A percentile compares a stretch with the other conserved stretches of the same genome.
Conservation (phyloP, 495 filamentous ascomycete genomes). For the Talaromyces liani region DNA sequence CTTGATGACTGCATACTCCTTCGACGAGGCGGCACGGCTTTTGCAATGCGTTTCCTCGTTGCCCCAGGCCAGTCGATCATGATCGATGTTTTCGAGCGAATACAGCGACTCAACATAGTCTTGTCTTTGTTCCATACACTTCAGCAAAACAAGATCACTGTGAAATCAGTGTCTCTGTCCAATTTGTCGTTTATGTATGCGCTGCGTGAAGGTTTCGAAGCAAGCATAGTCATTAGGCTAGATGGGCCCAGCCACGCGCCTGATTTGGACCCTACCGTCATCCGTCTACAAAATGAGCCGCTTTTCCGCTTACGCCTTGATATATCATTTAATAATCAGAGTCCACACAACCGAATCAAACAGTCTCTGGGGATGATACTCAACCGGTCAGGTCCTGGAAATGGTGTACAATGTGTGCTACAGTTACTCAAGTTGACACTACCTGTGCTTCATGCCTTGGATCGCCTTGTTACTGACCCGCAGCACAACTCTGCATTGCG, state of each 20-base stretch:
- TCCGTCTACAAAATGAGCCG: conserved; percentile 18
- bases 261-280: conserved; percentile 17
- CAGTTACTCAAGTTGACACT: conserved; percentile 53
- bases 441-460: conserved; percentile 60
- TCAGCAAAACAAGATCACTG: conserved; percentile 25
- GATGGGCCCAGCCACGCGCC: conserved; percentile 12
- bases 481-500: conserved; percentile 17
- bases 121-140: conserved; percentile 34
- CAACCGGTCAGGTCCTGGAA: conserved; percentile 41
- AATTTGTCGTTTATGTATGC: conserved; percentile 32
- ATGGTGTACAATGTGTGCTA: conserved; percentile 48
- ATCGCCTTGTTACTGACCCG: conserved; percentile 25
- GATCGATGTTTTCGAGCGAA: conserved; percentile 25
- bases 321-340: conserved; percentile 49
- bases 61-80: conserved; percentile 30
- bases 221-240: conserved; percentile 24
- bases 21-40: conserved; percentile 25
- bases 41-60: conserved; percentile 34
- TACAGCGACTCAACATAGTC: conserved; percentile 36
- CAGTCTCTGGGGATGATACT: conserved; percentile 55
- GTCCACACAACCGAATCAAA: conserved; percentile 69
- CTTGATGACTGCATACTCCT: conserved; percentile 26
- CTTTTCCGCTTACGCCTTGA: conserved; percentile 25
- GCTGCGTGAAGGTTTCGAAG: conserved; percentile 19
- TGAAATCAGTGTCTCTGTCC: conserved; percentile 27